Evolutionary conservation across 1,139 yeast genomes (phyloP).

Genomic region (Suhomyces terraborum): DNA sequence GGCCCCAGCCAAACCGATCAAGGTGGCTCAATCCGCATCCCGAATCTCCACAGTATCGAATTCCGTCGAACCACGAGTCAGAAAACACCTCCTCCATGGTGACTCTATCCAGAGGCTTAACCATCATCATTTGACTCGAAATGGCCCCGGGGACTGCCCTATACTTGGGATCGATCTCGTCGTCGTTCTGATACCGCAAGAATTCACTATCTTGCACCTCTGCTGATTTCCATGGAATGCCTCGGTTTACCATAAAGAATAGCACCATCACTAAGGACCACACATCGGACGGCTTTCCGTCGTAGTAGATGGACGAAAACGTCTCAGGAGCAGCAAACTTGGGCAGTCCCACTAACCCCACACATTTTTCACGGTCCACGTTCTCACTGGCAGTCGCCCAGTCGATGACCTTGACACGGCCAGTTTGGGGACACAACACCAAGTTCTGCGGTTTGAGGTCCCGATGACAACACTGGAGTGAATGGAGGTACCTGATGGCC

Average conservation of each 20-base stretch:
- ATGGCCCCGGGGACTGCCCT: constrained; percentile 11
- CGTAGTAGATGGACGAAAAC: constrained; percentile 35
- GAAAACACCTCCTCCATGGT: constrained; percentile 16
- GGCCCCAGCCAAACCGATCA: constrained; percentile 3
- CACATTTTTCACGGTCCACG: constrained; percentile 21
- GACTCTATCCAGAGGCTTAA: constrained; percentile 21
- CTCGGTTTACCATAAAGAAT: constrained; percentile 29
- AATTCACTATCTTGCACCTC: constrained; percentile 15
- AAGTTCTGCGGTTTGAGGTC: constrained; percentile 47
- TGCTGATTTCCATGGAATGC: constrained; percentile 44
- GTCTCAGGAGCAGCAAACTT: constrained; percentile 53
- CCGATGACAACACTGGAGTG: constrained; percentile 37
- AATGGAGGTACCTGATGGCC: constrained; percentile 39
- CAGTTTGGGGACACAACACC: constrained; percentile 28
- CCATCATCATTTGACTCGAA: constrained; percentile 18
- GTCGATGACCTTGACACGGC: constrained; percentile 41
- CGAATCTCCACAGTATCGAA: constrained; percentile 7
- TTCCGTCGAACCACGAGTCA: constrained; percentile 21
- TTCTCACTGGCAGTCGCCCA: constrained; percentile 33
- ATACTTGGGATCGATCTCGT: neutral
- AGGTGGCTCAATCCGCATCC: constrained; percentile 21
- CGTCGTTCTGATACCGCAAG: neutral
- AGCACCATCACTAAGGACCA: constrained; percentile 54
- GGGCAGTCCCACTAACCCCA: constrained; percentile 55
- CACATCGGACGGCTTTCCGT: constrained; percentile 44